These are phyloP conservation scores for Ilyonectria sp. DNA, from an alignment of 2,329 filamentous ascomycete species.

Conservation along the genomic window DNA sequence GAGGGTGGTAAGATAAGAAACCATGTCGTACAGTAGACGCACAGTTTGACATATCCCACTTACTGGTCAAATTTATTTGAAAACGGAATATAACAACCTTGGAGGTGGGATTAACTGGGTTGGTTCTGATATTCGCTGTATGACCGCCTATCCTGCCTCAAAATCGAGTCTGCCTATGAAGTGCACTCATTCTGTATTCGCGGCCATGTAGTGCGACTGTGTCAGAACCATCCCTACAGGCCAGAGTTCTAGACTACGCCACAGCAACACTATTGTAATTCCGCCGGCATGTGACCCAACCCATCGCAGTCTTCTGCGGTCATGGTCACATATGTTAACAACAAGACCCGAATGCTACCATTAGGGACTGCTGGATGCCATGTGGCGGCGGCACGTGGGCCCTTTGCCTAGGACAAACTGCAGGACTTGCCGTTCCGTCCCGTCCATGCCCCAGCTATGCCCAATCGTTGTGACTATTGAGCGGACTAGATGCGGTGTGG, in stretches of 20 bases:
- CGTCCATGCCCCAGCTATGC: neutral
- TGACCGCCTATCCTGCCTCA: neutral
- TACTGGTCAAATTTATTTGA: no score
- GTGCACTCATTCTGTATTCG: no score
- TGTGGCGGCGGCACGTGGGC: neutral
- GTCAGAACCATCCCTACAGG: neutral
- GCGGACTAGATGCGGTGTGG: neutral
- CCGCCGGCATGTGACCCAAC: neutral
- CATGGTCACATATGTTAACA: neutral
- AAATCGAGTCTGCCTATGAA: no score
- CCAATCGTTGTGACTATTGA: neutral
- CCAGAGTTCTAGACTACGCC: neutral
- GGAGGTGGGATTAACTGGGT: no score
- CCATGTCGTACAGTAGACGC: no score
- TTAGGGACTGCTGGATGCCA: neutral
- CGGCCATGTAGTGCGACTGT: neutral
- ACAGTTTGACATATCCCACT: no score
- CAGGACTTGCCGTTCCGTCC: neutral
- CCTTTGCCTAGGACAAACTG: neutral
- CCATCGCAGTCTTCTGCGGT: neutral
- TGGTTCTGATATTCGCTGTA: neutral
- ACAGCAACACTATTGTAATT: neutral
- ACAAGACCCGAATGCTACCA: neutral
- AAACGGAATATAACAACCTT: no score
- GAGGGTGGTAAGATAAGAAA: no score